phyloP scores from a whole-genome alignment of 345 rosid genomes.

The Clarkia xantiana region DNA sequence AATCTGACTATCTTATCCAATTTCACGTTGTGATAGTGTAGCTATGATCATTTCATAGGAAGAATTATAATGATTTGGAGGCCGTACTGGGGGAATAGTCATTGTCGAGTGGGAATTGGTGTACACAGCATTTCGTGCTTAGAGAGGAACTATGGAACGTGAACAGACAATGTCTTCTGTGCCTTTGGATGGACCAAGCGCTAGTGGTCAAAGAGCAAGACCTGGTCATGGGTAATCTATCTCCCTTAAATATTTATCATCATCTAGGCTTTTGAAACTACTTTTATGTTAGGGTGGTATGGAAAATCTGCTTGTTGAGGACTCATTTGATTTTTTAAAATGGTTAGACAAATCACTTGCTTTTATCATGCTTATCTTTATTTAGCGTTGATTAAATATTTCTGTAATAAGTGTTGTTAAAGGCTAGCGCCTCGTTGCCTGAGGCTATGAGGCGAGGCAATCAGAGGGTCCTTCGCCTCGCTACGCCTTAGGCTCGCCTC shows the following conservation, averaged over 20 bases:
- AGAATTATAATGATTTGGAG: slow-evolving; percentile 26
- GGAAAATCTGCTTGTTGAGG: too few relatives aligned
- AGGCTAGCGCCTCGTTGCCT: too few relatives aligned
- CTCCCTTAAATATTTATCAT: background rate
- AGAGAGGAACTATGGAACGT: slow-evolving; percentile 59
- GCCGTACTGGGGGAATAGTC: slow-evolving; percentile 22
- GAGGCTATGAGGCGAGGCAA: too few relatives aligned
- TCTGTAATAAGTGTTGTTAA: too few relatives aligned
- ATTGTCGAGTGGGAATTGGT: slow-evolving; percentile 38
- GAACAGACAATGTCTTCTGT: slow-evolving; percentile 36
- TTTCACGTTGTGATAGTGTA: background rate
- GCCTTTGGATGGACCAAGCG: slow-evolving; percentile 40
- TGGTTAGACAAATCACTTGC: too few relatives aligned
- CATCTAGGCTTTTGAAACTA: background rate
- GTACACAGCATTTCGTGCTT: slow-evolving; percentile 26
- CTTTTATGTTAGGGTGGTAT: too few relatives aligned
- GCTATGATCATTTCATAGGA: background rate
- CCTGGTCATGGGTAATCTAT: slow-evolving; percentile 56
- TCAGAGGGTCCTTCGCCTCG: too few relatives aligned
- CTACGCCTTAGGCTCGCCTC: too few relatives aligned
- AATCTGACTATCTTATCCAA: too few relatives aligned
- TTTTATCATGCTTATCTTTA: too few relatives aligned
- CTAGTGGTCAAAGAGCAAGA: slow-evolving; percentile 38
- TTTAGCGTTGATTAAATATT: too few relatives aligned
- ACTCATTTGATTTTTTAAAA: too few relatives aligned